Conservation (phyloP, 2,329 filamentous ascomycete species). For the Thielaviopsis euricoi region DNA sequence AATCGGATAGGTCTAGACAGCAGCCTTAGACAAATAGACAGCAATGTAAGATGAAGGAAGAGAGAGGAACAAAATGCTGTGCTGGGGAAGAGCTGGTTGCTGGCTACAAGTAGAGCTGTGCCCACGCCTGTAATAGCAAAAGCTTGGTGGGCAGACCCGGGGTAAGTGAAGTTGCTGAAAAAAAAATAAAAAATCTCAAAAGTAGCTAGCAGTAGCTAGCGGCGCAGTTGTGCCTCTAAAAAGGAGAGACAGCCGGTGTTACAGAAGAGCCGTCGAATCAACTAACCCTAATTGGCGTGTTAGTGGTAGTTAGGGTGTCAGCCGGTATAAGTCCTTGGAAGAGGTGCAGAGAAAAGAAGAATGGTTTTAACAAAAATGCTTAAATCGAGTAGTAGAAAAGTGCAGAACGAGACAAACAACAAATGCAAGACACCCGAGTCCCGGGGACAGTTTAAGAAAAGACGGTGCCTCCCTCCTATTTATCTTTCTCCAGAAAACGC, state of each 20-base stretch:
- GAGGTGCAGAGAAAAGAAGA: neutral
- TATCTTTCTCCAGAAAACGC: neutral
- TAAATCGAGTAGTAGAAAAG: neutral
- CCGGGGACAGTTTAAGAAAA: neutral
- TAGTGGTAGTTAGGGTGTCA: neutral
- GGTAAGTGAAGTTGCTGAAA: neutral
- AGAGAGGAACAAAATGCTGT: neutral
- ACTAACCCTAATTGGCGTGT: neutral
- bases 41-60: neutral
- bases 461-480: neutral
- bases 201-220: neutral
- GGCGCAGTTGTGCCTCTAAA: neutral
- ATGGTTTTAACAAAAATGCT: neutral
- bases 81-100: neutral
- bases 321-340: neutral
- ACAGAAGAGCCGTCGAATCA: neutral
- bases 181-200: no score
- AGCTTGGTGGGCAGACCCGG: no score
- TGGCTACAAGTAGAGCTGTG: neutral
- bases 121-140: no score
- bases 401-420: neutral
- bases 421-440: neutral
- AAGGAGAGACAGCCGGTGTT: neutral
- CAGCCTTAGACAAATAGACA: neutral
- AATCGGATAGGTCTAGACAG: neutral